Conservation (phyloP, 192 early-diverging fungal genomes). For the Coemansia sp. region DNA sequence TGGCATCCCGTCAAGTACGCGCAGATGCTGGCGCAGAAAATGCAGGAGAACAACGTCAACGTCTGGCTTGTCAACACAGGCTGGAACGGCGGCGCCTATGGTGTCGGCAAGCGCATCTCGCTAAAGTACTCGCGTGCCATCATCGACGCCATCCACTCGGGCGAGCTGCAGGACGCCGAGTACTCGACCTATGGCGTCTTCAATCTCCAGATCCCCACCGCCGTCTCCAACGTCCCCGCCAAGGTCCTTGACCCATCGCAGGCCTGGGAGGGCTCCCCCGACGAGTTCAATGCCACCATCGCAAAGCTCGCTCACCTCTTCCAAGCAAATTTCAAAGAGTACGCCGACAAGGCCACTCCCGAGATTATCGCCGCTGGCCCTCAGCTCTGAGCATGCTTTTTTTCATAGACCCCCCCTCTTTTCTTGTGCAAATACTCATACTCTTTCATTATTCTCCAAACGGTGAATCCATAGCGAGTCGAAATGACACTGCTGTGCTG, state of each 20-base stretch:
- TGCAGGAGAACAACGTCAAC: constrained; percentile 78
- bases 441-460: neutral
- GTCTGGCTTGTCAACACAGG: constrained; percentile 97
- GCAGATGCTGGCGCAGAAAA: constrained; percentile 93
- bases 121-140: constrained; percentile 97
- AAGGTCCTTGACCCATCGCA: constrained; percentile 84
- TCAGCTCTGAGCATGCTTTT: constrained; percentile 35
- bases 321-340: constrained; percentile 86
- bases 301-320: constrained; percentile 80
- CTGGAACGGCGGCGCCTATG: constrained; percentile 93
- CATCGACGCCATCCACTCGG: constrained; percentile 95
- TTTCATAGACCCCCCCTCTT: constrained; percentile 7
- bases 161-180: constrained; percentile 81
- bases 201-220: constrained; percentile 81
- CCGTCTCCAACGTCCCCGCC: constrained; percentile 69
- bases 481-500: neutral
- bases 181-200: constrained; percentile 87
- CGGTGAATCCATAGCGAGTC: no score
- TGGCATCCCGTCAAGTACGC: constrained; percentile 96
- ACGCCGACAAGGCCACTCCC: constrained; percentile 70
- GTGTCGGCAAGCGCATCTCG: constrained; percentile 84
- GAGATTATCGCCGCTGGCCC: constrained; percentile 75
- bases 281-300: constrained; percentile 63
- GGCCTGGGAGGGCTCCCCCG: constrained; percentile 77
- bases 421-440: neutral